Base-by-base conservation (phyloP, 2,329 filamentous ascomycete species). In the Cadophora sp. region DNA sequence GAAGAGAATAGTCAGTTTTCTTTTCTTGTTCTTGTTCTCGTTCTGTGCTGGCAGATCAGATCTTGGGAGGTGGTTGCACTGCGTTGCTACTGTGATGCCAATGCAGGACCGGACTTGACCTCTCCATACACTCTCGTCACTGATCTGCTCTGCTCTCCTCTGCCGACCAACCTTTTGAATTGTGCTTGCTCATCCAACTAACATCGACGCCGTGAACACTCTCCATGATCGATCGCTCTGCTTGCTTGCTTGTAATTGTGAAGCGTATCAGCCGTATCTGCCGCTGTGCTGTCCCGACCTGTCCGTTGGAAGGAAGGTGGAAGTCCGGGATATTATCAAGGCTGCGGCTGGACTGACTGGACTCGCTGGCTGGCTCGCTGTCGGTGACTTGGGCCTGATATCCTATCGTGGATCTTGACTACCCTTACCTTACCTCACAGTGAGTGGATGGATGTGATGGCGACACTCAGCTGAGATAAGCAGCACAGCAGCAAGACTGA, bases 191-290 rank as follows among this genome's bases (percentile, higher is more conserved):
- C 73, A 78, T 76, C 76, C 76, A 78, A 43, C 73, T 75, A 47
- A 77, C 72, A 68, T 78, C 76, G 22, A 78, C 74, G 16, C 75
- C 76, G 62, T 76, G 75, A 59, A 76, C 68, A 59, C 68, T 73
- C 69, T 78, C 76, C 76, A 78, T 78, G 20, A 47, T 69, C 62
- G 41, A 30, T 39, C 6, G n/a, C n/a, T n/a, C n/a, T 24, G n/a
- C 13, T 65, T 43, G n/a, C 36, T 45, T 22, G 27, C 48, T 39
- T 27, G 50, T 27, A 11, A n/a, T 13, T 51, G 48, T 20, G 14
- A 8, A 16, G 9, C 27, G 58, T 43, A 30, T 2, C 20, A 20
- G n/a, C 3, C 20, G 30, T 30, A 13, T 45, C 20, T 47, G 16
- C 22, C 36, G 56, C 33, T 39, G 24, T 50, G 27, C 45, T 48